Evolutionary conservation across 371 early-diverging fungal genomes (phyloP), one percentile per base, ranked within the genome.

Genomic region (Lichtheimia ornata): DNA sequence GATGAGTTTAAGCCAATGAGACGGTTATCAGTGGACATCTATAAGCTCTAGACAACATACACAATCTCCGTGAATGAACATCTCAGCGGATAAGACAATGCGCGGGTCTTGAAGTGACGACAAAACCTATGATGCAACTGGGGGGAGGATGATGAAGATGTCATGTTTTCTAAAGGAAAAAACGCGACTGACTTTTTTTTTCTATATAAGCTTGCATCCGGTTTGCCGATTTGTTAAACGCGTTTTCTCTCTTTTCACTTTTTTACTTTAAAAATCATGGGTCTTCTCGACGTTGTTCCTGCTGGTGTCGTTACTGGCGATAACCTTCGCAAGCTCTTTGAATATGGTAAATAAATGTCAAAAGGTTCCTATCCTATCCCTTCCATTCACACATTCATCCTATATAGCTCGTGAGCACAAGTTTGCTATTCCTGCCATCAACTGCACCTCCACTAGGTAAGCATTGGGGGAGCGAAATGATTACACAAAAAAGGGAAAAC

Each of bases 351-450:
- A n/a, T n/a, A n/a, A n/a, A n/a, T n/a, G n/a, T n/a, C n/a, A n/a
- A n/a, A n/a, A n/a, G n/a, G n/a, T n/a, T n/a, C n/a, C n/a, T n/a
- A n/a, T n/a, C n/a, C n/a, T n/a, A n/a, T n/a, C 30, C 9, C 51
- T 14, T 15, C 2, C 5, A 41, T 30, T 47, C 9, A 9, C 20
- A 17, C 40, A 30, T 6, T 52, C 43, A 24, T 44, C 55, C 3
- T 52, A 40, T 50, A 5, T 57, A 79, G 93, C 93, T 52, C 87
- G 87, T 63, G 84, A 90, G 70, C 76, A 94, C 71, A 73, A 81
- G 42, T 94, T 93, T 62, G 95, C 95, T 61, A 95, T 95, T 77
- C 95, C 95, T 65, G 94, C 95, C 56, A 88, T 95, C 79, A 95
- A 95, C 88, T 93, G 93, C 86, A 94, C 94, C 65, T 89, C 93